A percentile compares a stretch with the other conserved stretches of the same genome.
Evolutionary conservation across 176 grass and related monocot genomes (phyloP).

Genomic region (Aegilops longissima): DNA sequence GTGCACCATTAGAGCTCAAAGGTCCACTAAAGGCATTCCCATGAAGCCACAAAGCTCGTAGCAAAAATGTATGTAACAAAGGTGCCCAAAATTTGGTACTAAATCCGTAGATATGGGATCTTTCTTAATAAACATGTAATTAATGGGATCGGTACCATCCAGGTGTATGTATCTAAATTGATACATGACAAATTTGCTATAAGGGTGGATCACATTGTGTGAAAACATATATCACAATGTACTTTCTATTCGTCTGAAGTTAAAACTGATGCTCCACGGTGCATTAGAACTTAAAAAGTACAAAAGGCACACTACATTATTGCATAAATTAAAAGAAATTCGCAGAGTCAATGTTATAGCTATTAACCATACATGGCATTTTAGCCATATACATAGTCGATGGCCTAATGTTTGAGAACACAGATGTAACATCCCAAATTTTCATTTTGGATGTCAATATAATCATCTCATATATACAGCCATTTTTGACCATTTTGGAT

Average conservation of each 20-base stretch:
- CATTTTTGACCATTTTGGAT: no score
- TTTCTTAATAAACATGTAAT: neutral
- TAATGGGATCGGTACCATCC: no score
- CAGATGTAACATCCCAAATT: no score
- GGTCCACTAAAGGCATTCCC: neutral
- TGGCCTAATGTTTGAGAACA: no score
- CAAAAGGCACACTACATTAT: neutral
- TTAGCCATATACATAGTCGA: no score
- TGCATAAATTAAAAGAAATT: neutral
- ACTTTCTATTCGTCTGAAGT: neutral
- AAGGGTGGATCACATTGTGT: neutral
- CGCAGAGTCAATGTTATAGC: no score
- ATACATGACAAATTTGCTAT: neutral
- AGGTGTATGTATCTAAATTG: neutral
- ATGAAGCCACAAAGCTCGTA: neutral
- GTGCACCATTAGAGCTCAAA: neutral
- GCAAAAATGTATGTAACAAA: neutral
- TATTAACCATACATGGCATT: no score
- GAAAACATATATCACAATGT: neutral
- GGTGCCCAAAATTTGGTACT: neutral
- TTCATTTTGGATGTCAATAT: no score
- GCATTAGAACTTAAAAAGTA: neutral
- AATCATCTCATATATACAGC: no score
- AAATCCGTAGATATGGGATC: neutral
- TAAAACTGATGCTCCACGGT: neutral